Evolutionary conservation across 345 rosid species (phyloP), one percentile per base, ranked within the genome.

Genomic region (Arabidopsis arenosa): DNA sequence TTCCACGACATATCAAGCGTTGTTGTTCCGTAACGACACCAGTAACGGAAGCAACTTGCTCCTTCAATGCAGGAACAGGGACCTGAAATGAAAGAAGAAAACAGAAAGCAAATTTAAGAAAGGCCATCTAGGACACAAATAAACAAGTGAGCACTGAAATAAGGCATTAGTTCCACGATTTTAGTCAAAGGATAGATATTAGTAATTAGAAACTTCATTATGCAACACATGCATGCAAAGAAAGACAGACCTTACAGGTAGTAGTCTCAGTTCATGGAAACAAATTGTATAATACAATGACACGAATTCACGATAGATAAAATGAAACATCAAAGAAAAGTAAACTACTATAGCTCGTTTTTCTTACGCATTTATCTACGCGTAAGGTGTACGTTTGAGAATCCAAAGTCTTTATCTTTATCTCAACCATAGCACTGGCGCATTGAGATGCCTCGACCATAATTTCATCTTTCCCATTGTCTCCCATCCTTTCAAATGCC

Each of bases 41-140:
- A 26, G 86, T 83, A 43, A 85, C 84, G 3, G 86, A 73, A 70
- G 86, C 88, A 79, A 88, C 77, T 67, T 85, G 88, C 68, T 88
- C 92, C 70, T 81, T 88, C 79, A 88, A 64, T 58, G 88, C 88
- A 40, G 88, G 92, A 81, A 86, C 86, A n/a, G 90, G 81, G 73
- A 83, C 76, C 92, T 85, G 74, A 63, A 79, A 44, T 14, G 14
- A 33, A 26, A 64, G 17, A 37, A 63, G 18, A 11, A 32, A 44
- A 57, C 53, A 70, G 6, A 75, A 55, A 9, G 40, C n/a, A 53
- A 36, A 32, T 26, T 23, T 57, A 33, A 35, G 73, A 28, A 63
- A 64, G 3, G 36, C 44, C 13, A 13, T 18, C 33, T 7, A 61
- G 9, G 32, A 52, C 23, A 68, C 56, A 61, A 10, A 75, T 32